These are phyloP conservation scores for Vitis cinerea DNA, from an alignment of 164 flowering plant species.

Conservation along the genomic window DNA sequence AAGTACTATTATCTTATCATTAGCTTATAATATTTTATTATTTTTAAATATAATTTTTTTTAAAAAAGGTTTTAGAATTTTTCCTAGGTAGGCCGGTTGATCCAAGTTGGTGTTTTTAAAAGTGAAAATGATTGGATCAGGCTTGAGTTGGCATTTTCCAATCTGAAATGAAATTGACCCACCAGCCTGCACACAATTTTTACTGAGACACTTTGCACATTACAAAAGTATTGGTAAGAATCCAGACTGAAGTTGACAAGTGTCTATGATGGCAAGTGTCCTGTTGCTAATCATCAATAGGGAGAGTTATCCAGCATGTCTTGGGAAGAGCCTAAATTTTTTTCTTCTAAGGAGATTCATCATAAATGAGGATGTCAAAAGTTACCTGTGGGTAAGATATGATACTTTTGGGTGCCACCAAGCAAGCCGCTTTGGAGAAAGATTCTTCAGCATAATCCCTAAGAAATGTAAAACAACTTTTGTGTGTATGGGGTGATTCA, in stretches of 20 bases:
- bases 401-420: slow-evolving; percentile 70
- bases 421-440: slow-evolving; percentile 79
- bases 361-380: neutral
- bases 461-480: slow-evolving; percentile 76
- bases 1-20: no score
- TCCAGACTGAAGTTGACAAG: neutral
- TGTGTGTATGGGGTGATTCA: slow-evolving; percentile 93
- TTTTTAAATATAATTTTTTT: no score
- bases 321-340: neutral
- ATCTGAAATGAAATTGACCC: no score
- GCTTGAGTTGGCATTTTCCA: no score
- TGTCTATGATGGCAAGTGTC: neutral
- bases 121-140: no score
- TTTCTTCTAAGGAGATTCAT: neutral
- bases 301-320: neutral
- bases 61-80: no score
- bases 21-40: no score
- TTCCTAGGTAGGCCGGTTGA: no score
- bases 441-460: slow-evolving; percentile 94
- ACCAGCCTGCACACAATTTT: no score
- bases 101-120: no score
- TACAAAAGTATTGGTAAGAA: neutral
- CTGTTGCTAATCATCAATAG: neutral
- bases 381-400: slow-evolving; percentile 95
- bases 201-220: neutral